Conservation (phyloP, 2,329 filamentous ascomycete species). For the Neospermospora avenae region DNA sequence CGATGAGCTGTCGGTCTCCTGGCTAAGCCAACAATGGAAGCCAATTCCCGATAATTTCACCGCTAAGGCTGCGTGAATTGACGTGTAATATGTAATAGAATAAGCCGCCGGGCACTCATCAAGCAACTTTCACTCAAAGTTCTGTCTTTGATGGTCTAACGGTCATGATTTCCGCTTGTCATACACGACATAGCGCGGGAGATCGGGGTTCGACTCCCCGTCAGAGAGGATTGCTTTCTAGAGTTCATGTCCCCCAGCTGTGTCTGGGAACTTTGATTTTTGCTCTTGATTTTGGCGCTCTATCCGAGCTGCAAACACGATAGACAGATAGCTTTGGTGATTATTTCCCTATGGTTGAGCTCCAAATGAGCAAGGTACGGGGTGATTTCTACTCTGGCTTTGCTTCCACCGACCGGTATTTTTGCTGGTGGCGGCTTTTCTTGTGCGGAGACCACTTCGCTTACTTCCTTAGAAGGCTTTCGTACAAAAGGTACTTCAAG, state of each 20-base stretch:
- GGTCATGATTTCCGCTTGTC: conserved; percentile 40
- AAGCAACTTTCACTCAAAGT: background rate
- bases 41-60: background rate
- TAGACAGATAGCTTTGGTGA: background rate
- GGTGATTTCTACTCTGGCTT: background rate
- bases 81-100: background rate
- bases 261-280: conserved; percentile 4
- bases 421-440: background rate
- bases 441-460: background rate
- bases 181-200: conserved; percentile 23
- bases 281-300: background rate
- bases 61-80: too few relatives aligned
- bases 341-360: background rate
- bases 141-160: conserved; percentile 37
- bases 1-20: background rate
- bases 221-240: conserved; percentile 19
- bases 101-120: background rate
- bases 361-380: background rate
- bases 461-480: too few relatives aligned
- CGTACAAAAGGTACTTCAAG: too few relatives aligned
- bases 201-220: conserved; percentile 28
- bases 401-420: background rate
- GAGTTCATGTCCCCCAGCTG: conserved; percentile 19
- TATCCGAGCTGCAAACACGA: too few relatives aligned
- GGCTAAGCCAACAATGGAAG: background rate